Conservation (phyloP, 371 early-diverging fungal genomes). For the Mucor sp. region DNA sequence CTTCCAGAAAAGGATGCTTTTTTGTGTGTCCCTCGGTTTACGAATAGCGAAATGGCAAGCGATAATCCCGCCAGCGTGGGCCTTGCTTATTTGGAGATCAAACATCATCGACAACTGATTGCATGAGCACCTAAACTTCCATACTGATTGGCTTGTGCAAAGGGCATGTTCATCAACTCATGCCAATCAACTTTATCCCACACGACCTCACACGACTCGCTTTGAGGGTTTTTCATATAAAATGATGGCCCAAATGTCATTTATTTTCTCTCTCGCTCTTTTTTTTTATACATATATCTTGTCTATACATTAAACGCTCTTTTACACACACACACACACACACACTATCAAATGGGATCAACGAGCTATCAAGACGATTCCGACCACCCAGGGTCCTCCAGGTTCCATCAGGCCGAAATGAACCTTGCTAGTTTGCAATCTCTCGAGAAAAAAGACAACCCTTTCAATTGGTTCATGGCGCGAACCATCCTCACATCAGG, state of each 20-base stretch:
- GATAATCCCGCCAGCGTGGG: neutral
- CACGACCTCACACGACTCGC: conserved; percentile 32
- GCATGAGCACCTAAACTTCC: neutral
- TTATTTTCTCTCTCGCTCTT: neutral
- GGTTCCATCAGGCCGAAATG: neutral
- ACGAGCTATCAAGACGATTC: conserved; percentile 13
- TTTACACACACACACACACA: too few relatives aligned
- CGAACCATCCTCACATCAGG: conserved; percentile 83
- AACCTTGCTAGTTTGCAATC: conserved; percentile 2
- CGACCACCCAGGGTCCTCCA: neutral
- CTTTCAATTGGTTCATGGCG: conserved; percentile 74
- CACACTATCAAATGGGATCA: neutral
- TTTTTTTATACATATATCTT: neutral
- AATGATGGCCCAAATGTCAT: conserved; percentile 5
- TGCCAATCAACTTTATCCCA: conserved; percentile 6
- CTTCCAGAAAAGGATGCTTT: too few relatives aligned
- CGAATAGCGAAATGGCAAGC: too few relatives aligned
- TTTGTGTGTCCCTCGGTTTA: too few relatives aligned
- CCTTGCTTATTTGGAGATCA: neutral
- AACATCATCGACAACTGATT: neutral
- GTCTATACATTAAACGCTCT: neutral
- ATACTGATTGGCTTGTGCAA: neutral
- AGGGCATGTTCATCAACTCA: neutral
- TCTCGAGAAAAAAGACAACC: conserved; percentile 5
- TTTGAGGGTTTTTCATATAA: conserved; percentile 6